Conservation (phyloP, 108 stramenopile genomes). For the Mayamaea pseudoterrestris region DNA sequence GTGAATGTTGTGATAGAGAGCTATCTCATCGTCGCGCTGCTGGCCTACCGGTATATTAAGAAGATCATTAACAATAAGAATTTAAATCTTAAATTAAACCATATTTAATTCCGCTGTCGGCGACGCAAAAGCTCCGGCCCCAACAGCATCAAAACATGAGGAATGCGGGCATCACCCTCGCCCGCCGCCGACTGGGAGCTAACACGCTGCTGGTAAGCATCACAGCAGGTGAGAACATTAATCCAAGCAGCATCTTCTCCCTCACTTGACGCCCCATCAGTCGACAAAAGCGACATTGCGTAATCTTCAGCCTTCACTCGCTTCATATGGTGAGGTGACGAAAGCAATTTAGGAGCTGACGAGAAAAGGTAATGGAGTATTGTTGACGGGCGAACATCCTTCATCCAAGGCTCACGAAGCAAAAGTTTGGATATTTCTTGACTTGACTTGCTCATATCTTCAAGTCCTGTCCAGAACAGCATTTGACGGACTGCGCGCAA, state of each 20-base stretch:
- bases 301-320: constrained; percentile 67
- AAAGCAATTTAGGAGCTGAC: constrained; percentile 59
- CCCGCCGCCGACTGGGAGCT: constrained; percentile 22
- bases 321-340: constrained; percentile 78
- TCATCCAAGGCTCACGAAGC: constrained; percentile 69
- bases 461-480: constrained; percentile 78
- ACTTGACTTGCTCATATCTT: constrained; percentile 39
- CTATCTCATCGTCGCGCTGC: background rate
- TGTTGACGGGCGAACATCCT: constrained; percentile 74
- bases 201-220: constrained; percentile 75
- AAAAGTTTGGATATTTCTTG: constrained; percentile 51
- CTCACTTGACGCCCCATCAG: constrained; percentile 68
- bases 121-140: constrained; percentile 62
- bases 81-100: background rate
- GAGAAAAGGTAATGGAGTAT: constrained; percentile 74
- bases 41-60: background rate
- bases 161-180: constrained; percentile 50
- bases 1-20: background rate
- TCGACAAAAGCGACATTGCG: constrained; percentile 35
- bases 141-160: constrained; percentile 58
- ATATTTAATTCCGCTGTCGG: background rate
- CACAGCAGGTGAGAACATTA: constrained; percentile 75
- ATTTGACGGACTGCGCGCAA: constrained; percentile 75
- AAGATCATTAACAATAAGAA: background rate
- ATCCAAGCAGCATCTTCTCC: constrained; percentile 83